Percentiles rank a stretch among this genome's conserved stretches.
Conservation (phyloP, 345 rosid species). For the Euphorbia tirucalli region DNA sequence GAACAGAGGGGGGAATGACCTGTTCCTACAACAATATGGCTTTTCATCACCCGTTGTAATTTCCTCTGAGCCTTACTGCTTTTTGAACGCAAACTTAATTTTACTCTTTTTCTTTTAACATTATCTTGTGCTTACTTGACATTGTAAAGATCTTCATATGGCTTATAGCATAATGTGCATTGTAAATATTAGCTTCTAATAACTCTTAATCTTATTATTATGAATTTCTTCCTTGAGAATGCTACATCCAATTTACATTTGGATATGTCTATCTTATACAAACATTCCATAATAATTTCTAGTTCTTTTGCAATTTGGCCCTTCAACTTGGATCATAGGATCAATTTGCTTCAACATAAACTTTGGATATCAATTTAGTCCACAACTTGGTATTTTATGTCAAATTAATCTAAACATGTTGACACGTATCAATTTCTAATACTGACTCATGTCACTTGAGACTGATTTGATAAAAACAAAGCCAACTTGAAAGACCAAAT, state of each 20-base stretch:
- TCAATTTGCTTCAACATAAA: not conserved
- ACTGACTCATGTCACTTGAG: not conserved
- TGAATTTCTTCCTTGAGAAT: not conserved
- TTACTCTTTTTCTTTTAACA: too few relatives aligned
- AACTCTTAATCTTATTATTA: not conserved
- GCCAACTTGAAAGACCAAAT: not conserved
- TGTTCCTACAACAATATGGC: slow-evolving; percentile 87
- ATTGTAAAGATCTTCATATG: not conserved
- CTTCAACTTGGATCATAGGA: not conserved
- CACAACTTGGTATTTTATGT: not conserved
- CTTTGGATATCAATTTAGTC: not conserved
- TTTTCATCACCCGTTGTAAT: slow-evolving; percentile 87
- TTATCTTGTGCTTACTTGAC: slow-evolving; percentile 9
- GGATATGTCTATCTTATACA: not conserved
- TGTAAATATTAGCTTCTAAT: not conserved
- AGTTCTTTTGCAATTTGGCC: not conserved
- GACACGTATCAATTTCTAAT: not conserved
- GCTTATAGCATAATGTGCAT: not conserved
- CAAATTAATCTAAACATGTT: not conserved
- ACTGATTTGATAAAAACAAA: too few relatives aligned
- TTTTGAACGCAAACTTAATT: too few relatives aligned
- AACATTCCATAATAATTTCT: not conserved
- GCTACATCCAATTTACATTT: not conserved
- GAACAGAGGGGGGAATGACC: slow-evolving; percentile 55
- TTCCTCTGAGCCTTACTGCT: slow-evolving; percentile 14